Percentiles rank a stretch among this genome's conserved stretches.
phyloP scores from a whole-genome alignment of 768 basidiomycete species.

The Piloderma croceum region DNA sequence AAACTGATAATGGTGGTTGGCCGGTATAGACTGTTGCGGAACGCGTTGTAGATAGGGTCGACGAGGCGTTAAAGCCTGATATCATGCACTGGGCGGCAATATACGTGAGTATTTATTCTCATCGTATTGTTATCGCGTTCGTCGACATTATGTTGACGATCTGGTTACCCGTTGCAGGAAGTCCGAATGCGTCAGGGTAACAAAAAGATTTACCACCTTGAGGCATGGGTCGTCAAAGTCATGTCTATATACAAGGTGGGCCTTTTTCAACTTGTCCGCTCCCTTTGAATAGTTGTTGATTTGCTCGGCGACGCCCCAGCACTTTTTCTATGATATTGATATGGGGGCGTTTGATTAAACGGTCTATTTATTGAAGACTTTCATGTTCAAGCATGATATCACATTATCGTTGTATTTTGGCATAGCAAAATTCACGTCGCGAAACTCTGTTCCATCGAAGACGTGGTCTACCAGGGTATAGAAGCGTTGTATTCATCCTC shows the following conservation, averaged over 20 bases:
- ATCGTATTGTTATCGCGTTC: background rate
- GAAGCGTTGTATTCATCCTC: conserved; percentile 44
- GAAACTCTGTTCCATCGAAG: background rate
- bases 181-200: conserved; percentile 91
- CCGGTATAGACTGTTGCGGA: conserved; percentile 78
- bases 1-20: background rate
- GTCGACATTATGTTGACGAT: background rate
- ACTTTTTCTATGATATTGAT: conserved; percentile 59
- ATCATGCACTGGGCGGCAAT: conserved; percentile 98
- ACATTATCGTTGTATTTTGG: background rate
- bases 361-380: background rate
- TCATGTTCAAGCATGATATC: background rate
- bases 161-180: conserved; percentile 60
- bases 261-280: background rate
- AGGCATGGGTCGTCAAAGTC: conserved; percentile 95
- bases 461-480: background rate
- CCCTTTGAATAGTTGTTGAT: background rate
- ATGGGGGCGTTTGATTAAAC: conserved; percentile 51
- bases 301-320: conserved; percentile 38
- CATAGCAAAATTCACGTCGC: background rate
- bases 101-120: conserved; percentile 54
- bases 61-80: conserved; percentile 85
- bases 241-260: conserved; percentile 86
- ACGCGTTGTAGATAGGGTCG: conserved; percentile 78
- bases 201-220: conserved; percentile 94